Base-by-base conservation (phyloP, 1,284 basidiomycete genomes). In the Naganishia albida region DNA sequence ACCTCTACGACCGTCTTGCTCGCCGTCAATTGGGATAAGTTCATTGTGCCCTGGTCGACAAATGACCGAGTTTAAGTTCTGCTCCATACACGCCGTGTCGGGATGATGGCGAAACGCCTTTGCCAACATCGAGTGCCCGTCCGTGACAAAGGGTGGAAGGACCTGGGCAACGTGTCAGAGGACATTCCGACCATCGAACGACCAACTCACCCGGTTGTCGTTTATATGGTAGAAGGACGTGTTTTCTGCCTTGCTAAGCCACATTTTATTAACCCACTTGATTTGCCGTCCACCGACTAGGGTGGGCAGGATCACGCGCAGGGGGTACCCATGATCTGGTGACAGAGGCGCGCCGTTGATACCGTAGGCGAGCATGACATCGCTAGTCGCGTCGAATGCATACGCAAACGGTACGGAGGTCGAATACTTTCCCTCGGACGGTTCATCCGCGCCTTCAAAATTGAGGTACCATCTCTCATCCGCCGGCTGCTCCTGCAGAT, bases 271-370 rank as follows among this genome's bases (percentile, higher is more conserved):
- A 0, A 88, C 78, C 88, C 88, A 90, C 80, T 90, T 89, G 20
- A 89, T 86, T 86, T 87, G 88, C 18, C 88, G 84, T 20, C 86
- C 88, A 15, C 88, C 88, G 15, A 85, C 81, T 70, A 83, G 85
- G 1, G 88, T 88, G 0, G 88, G 88, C 1, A 87, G 84, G 42
- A 89, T 84, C 3, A 87, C 77, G 8, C 88, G 83, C n/a, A 89
- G 70, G 0, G 88, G 88, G 7, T 83, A 87, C 0, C 88, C 88
- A 64, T 87, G 88, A 54, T 86, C 84, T 1, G 86, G 80, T 16
- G 82, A 81, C 13, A 90, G 77, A 0, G 81, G 77, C 63, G 85
- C 82, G 18, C 81, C 83, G 67, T 89, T 88, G 86, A 88, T 88
- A 23, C 63, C 67, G 20, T 67, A 70, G 18, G 67, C 69, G 12